A percentile compares a stretch with the other conserved stretches of the same genome.
phyloP scores from a whole-genome alignment of 345 rosid species.

The Triadica sebifera region DNA sequence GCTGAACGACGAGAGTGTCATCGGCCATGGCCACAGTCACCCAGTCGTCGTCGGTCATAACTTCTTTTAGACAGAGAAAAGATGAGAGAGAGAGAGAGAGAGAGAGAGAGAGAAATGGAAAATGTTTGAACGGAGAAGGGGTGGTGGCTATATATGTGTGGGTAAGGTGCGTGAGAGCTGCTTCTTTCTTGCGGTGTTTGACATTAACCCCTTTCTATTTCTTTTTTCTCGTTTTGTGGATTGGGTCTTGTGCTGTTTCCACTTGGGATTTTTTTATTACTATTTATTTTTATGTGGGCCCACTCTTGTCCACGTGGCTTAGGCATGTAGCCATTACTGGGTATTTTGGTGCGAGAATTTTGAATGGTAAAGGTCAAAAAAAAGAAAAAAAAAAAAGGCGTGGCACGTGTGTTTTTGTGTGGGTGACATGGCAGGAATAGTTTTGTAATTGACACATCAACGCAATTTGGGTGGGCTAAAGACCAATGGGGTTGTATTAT shows the following conservation, averaged over 20 bases:
- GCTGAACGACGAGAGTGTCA: constrained; percentile 52
- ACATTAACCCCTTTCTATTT: constrained; percentile 17
- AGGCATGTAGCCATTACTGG: neutral
- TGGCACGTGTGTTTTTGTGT: too few species aligned
- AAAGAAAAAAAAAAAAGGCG: too few species aligned
- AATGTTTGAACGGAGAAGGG: constrained; percentile 30
- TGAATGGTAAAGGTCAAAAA: too few species aligned
- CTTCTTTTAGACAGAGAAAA: neutral
- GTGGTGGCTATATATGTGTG: constrained; percentile 25
- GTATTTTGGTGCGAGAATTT: too few species aligned
- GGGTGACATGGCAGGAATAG: neutral
- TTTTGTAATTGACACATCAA: too few species aligned
- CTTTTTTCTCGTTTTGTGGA: neutral
- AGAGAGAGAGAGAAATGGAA: constrained; percentile 12
- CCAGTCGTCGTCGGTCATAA: constrained; percentile 65
- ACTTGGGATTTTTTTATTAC: neutral
- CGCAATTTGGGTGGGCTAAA: neutral
- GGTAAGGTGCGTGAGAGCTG: constrained; percentile 17
- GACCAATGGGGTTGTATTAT: too few species aligned
- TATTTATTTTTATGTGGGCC: constrained; percentile 15
- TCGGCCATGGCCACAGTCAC: constrained; percentile 50
- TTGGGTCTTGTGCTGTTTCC: neutral
- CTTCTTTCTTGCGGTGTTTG: constrained; percentile 25
- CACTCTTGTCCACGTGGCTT: constrained; percentile 37
- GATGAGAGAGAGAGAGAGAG: neutral